phyloP scores from a whole-genome alignment of 805 yeast genomes.

The Yarrowia hollandica region DNA sequence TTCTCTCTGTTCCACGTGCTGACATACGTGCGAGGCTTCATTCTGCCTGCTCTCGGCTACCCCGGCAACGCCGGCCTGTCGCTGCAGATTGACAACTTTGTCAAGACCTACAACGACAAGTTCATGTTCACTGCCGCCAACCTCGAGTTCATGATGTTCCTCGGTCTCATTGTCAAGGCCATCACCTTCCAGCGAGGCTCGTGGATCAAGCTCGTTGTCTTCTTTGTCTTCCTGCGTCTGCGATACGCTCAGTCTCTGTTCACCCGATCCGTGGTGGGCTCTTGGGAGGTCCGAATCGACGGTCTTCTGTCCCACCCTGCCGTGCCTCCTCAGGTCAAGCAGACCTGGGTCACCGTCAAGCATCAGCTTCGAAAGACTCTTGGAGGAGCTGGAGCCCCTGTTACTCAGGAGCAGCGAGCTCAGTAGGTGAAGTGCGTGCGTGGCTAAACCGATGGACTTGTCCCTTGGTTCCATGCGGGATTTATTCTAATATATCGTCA shows the following conservation, averaged over 20 bases:
- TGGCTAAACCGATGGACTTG: no score
- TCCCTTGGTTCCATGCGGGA: neutral
- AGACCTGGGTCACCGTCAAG: constrained; percentile 54
- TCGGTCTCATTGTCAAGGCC: constrained; percentile 44
- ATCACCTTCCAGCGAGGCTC: constrained; percentile 63
- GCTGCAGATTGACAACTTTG: constrained; percentile 46
- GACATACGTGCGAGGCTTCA: constrained; percentile 61
- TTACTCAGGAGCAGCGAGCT: constrained; percentile 22
- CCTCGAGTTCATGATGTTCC: constrained; percentile 50
- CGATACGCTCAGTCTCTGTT: constrained; percentile 75
- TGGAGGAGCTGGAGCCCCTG: constrained; percentile 30
- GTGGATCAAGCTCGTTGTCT: constrained; percentile 52
- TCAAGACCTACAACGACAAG: constrained; percentile 56
- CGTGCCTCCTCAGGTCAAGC: constrained; percentile 53
- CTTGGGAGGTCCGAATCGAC: constrained; percentile 66
- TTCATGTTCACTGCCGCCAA: constrained; percentile 61
- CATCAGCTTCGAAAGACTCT: constrained; percentile 32
- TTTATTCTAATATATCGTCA: neutral
- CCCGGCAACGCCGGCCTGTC: constrained; percentile 38
- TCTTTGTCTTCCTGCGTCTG: constrained; percentile 65
- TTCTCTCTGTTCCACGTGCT: constrained; percentile 82
- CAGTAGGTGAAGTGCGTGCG: no score
- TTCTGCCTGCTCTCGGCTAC: constrained; percentile 63
- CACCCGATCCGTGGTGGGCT: constrained; percentile 67
- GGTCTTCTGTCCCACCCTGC: constrained; percentile 55